phyloP scores from a whole-genome alignment of 108 stramenopile species.

The Conticribra weissflogii region DNA sequence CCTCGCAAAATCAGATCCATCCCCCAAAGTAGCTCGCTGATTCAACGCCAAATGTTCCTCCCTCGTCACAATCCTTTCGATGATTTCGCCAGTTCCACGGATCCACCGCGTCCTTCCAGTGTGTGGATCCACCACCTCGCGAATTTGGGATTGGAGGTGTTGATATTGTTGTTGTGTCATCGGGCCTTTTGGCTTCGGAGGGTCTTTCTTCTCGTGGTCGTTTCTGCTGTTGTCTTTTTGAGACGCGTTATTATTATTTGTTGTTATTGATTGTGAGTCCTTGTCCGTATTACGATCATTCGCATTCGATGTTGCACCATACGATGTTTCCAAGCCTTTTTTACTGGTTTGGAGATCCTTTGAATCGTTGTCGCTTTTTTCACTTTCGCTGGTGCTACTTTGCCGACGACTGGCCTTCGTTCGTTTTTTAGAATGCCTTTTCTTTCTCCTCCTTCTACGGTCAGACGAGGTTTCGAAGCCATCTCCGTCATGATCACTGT shows the following conservation, averaged over 20 bases:
- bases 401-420: not conserved
- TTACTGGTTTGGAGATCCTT: too few species aligned
- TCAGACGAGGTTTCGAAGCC: not conserved
- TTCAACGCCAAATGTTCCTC: conserved; percentile 81
- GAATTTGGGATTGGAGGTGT: conserved; percentile 65
- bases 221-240: conserved; percentile 22
- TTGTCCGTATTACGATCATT: too few species aligned
- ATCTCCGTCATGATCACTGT: not conserved
- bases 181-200: conserved; percentile 48
- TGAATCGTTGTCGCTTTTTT: not conserved
- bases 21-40: conserved; percentile 75
- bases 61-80: conserved; percentile 88
- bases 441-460: not conserved
- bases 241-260: not conserved
- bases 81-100: conserved; percentile 91
- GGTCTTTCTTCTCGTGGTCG: conserved; percentile 16
- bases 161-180: conserved; percentile 88
- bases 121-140: conserved; percentile 87
- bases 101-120: conserved; percentile 79
- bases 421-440: too few species aligned
- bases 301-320: too few species aligned
- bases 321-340: too few species aligned
- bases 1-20: conserved; percentile 66
- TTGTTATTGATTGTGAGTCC: too few species aligned
- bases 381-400: not conserved